Evolutionary conservation across 805 yeast species (phyloP), one percentile per base, ranked within the genome.

Genomic region (Ogataea trehalophila): DNA sequence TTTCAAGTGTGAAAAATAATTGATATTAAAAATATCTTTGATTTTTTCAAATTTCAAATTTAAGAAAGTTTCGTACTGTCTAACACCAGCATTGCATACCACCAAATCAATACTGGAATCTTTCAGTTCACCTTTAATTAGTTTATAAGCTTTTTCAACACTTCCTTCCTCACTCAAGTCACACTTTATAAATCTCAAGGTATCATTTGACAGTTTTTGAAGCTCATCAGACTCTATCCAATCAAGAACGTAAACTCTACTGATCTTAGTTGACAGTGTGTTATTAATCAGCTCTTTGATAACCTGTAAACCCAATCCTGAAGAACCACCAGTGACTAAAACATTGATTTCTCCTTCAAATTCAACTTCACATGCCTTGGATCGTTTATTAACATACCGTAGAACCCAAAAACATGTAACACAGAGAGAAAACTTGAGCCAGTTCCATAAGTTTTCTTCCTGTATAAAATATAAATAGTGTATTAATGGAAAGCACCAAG

Each of bases 251-350:
- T 58, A 52, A 14, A 74, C 62, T 18, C 50, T 57, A 16, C 50
- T 58, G 26, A 31, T 50, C 43, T 6, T 18, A 2, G 14, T 39
- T 35, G 11, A 14, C 11, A 20, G 7, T 17, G 2, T 9, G 6
- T 13, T 29, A 8, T 13, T 17, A 40, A 8, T 13, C 26, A 26
- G 9, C 31, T 13, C 9, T 26, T 54, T 53, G 4, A 68, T 73
- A 5, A 76, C 55, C 41, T 69, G 73, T 2, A 56, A 52, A 0
- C 84, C 84, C n/a, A 79, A 59, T 0, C 84, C 83, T 33, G 60
- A 54, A 15, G 75, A 63, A 0, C 81, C 83, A 0, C 84, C 84
- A 0, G 82, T 77, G 6, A 77, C 61, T 23, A 76, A 41, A 2
- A 74, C 72, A 23, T 59, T 56, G 6, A 45, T 42, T 11, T 39